Percentiles rank a stretch among this genome's conserved stretches.
Conservation (phyloP, 2,329 filamentous ascomycete genomes). For the Sclerotinia trifoliorum region DNA sequence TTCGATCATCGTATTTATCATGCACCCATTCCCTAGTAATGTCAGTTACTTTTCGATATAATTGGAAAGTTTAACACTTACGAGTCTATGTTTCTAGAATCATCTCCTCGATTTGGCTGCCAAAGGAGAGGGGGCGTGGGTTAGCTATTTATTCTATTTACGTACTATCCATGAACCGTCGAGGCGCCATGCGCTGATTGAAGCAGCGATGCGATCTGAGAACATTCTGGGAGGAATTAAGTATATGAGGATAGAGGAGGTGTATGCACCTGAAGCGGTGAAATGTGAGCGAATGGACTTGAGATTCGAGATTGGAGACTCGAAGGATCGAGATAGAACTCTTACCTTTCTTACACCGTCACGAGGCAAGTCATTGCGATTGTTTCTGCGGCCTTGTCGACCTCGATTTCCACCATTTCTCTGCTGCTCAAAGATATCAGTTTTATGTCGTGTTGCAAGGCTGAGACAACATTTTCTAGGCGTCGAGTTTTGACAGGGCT, state of each 20-base stretch:
- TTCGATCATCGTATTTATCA: slow-evolving; percentile 78
- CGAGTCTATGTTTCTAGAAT: slow-evolving; percentile 68
- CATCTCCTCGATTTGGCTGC: slow-evolving; percentile 59
- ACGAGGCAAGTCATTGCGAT: slow-evolving; percentile 58
- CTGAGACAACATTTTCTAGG: slow-evolving; percentile 28
- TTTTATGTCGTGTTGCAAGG: slow-evolving; percentile 30
- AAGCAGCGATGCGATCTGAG: slow-evolving; percentile 38
- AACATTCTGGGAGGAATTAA: slow-evolving; percentile 40
- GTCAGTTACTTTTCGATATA: slow-evolving; percentile 4
- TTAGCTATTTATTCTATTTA: slow-evolving; percentile 48
- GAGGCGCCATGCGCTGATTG: slow-evolving; percentile 37
- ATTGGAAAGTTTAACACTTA: slow-evolving; percentile 44
- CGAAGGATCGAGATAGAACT: background rate
- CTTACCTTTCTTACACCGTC: slow-evolving; percentile 88
- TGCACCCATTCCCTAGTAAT: slow-evolving; percentile 82
- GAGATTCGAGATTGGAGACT: background rate
- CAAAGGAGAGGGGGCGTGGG: slow-evolving; percentile 45
- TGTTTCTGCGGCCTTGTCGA: slow-evolving; percentile 39
- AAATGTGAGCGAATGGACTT: slow-evolving; percentile 23
- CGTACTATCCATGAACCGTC: slow-evolving; percentile 40
- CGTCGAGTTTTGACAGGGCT: slow-evolving; percentile 28
- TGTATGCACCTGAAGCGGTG: slow-evolving; percentile 39
- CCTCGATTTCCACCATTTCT: slow-evolving; percentile 37
- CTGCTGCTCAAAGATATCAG: slow-evolving; percentile 28
- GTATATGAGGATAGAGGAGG: slow-evolving; percentile 41